Conservation (phyloP, 176 grass and related monocot genomes). For the Areca catechu region DNA sequence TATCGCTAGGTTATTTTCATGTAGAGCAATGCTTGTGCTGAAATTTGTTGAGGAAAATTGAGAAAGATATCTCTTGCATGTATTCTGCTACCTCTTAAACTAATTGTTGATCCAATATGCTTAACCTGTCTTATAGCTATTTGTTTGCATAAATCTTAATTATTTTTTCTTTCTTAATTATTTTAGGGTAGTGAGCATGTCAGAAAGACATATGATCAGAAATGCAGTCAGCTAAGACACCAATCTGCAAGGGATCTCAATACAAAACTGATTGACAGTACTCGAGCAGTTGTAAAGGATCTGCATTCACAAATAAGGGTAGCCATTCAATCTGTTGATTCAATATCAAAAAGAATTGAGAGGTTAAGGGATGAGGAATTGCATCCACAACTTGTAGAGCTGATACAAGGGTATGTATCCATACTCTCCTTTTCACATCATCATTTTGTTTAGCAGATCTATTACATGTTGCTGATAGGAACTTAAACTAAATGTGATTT, state of each 20-base stretch:
- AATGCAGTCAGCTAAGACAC: slow-evolving; percentile 64
- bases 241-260: slow-evolving; percentile 75
- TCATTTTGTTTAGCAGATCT: too few species aligned
- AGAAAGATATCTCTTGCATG: too few species aligned
- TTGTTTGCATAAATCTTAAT: background rate
- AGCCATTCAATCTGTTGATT: slow-evolving; percentile 84
- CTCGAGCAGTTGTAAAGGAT: slow-evolving; percentile 84
- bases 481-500: too few species aligned
- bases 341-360: slow-evolving; percentile 95
- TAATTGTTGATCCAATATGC: too few species aligned
- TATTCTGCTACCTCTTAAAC: too few species aligned
- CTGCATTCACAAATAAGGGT: slow-evolving; percentile 83
- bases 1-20: too few species aligned
- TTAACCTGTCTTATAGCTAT: too few species aligned
- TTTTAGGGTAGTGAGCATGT: slow-evolving; percentile 84
- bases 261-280: slow-evolving; percentile 71
- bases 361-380: slow-evolving; percentile 92
- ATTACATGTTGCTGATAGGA: too few species aligned
- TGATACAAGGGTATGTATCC: slow-evolving; percentile 72
- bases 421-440: background rate
- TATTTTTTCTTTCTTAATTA: slow-evolving; percentile 4
- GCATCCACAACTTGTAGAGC: slow-evolving; percentile 73
- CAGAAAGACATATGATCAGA: slow-evolving; percentile 80
- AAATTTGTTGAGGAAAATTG: too few species aligned
- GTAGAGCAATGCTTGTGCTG: too few species aligned